A percentile compares a stretch with the other conserved stretches of the same genome.
phyloP scores from a whole-genome alignment of 2,329 filamentous ascomycete species.

The Apiospora hydei region DNA sequence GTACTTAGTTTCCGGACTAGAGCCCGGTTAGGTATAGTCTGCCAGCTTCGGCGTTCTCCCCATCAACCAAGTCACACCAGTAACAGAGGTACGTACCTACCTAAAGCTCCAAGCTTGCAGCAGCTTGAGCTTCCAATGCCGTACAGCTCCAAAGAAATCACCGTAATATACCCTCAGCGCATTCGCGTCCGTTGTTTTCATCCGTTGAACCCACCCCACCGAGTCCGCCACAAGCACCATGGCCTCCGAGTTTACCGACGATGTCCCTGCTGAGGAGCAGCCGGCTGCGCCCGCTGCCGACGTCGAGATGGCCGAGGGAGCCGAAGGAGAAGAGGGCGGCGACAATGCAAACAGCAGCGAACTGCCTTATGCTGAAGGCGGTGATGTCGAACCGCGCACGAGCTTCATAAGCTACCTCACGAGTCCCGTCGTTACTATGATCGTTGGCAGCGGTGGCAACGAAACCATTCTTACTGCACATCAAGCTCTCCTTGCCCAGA shows the following conservation, averaged over 20 bases:
- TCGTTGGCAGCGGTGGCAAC: conserved; percentile 67
- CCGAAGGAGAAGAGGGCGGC: conserved; percentile 43
- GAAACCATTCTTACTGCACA: conserved; percentile 77
- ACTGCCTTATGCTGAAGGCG: conserved; percentile 49
- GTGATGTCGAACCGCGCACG: conserved; percentile 46
- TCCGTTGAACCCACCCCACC: neutral
- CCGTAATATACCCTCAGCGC: neutral
- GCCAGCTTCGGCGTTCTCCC: neutral
- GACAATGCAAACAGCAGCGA: conserved; percentile 40
- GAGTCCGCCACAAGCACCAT: conserved; percentile 27
- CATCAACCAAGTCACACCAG: neutral
- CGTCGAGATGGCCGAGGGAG: conserved; percentile 43
- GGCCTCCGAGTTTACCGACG: conserved; percentile 41
- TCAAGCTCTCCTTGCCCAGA: conserved; percentile 76
- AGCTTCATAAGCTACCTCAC: conserved; percentile 67
- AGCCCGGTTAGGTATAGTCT: neutral
- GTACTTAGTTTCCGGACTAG: neutral
- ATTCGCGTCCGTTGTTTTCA: neutral
- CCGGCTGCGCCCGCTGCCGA: conserved; percentile 42
- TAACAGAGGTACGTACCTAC: neutral
- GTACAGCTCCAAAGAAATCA: neutral
- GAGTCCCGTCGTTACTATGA: conserved; percentile 73
- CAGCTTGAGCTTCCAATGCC: neutral
- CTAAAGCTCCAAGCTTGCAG: neutral
- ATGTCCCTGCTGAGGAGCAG: conserved; percentile 39